phyloP scores from a whole-genome alignment of 106 monocot genomes.

The Vanilla planifolia region DNA sequence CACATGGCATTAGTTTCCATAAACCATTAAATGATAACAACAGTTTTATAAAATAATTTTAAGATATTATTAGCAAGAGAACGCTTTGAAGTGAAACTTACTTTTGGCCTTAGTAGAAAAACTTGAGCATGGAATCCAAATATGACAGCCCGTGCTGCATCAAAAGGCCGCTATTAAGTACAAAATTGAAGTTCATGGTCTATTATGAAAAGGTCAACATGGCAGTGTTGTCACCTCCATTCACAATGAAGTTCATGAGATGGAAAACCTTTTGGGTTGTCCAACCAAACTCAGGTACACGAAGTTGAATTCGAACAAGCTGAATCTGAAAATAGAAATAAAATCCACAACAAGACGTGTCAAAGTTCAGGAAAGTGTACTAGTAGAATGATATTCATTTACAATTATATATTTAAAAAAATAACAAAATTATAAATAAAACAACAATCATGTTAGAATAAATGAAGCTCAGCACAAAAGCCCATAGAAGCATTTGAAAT shows the following conservation, averaged over 20 bases:
- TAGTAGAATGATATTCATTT: too few species aligned
- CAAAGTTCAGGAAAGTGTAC: background rate
- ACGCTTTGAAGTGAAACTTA: slow-evolving; percentile 21
- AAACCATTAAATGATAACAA: too few species aligned
- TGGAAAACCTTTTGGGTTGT: slow-evolving; percentile 96
- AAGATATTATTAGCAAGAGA: background rate
- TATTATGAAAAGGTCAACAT: background rate
- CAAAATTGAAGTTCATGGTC: background rate
- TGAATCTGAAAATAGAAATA: slow-evolving; percentile 42
- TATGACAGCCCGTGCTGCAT: slow-evolving; percentile 73
- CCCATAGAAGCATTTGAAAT: too few species aligned
- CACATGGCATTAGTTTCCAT: too few species aligned
- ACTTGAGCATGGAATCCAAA: slow-evolving; percentile 78
- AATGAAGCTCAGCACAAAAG: too few species aligned
- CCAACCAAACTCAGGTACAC: slow-evolving; percentile 94
- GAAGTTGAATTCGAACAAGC: slow-evolving; percentile 63
- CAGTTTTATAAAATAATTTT: too few species aligned
- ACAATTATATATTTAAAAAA: background rate
- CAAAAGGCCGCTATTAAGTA: slow-evolving; percentile 5
- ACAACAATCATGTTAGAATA: too few species aligned
- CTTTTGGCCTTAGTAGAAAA: slow-evolving; percentile 80
- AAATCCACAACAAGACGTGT: background rate
- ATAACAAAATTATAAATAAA: too few species aligned
- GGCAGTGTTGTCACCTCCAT: slow-evolving; percentile 49
- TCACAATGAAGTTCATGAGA: slow-evolving; percentile 92